Conservation (phyloP, 768 basidiomycete species). For the Suillus tomentosus region DNA sequence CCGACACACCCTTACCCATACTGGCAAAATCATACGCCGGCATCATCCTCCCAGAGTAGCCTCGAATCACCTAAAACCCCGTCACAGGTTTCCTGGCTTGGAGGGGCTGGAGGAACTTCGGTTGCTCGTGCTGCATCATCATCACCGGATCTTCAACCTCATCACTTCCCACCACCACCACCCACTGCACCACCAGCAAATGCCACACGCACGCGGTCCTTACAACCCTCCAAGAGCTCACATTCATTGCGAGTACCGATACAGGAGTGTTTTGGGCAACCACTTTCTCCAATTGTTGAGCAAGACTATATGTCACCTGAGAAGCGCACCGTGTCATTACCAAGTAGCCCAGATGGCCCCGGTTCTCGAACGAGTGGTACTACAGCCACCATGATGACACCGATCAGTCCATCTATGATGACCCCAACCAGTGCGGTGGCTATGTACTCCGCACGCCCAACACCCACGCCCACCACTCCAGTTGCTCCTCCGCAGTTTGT, state of each 20-base stretch:
- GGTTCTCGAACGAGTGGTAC: slow-evolving; percentile 27
- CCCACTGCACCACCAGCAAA: slow-evolving; percentile 29
- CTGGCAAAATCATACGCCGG: slow-evolving; percentile 36
- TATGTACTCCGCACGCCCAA: slow-evolving; percentile 20
- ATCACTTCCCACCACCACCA: slow-evolving; percentile 38
- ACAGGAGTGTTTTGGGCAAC: slow-evolving; percentile 34
- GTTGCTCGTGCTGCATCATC: slow-evolving; percentile 10
- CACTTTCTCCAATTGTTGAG: slow-evolving; percentile 68
- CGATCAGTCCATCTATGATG: slow-evolving; percentile 29
- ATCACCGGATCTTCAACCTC: slow-evolving; percentile 12
- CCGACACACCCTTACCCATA: slow-evolving; percentile 37
- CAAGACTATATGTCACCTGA: slow-evolving; percentile 62
- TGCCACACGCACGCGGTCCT: slow-evolving; percentile 34
- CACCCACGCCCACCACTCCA: slow-evolving; percentile 31
- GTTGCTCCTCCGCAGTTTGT: slow-evolving; percentile 26
- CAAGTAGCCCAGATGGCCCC: slow-evolving; percentile 25
- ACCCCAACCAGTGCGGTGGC: slow-evolving; percentile 30
- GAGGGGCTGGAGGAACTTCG: slow-evolving; percentile 19
- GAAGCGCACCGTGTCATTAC: slow-evolving; percentile 38
- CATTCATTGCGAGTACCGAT: slow-evolving; percentile 45
- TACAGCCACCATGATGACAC: slow-evolving; percentile 38
- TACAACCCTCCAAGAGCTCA: slow-evolving; percentile 37
- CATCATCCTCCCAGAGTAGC: slow-evolving; percentile 34
- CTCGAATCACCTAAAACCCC: slow-evolving; percentile 37
- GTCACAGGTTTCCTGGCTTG: slow-evolving; percentile 43